Evolutionary conservation across 768 basidiomycete species (phyloP), one percentile per base, ranked within the genome.

Genomic region (Psilocybe cyanescens): DNA sequence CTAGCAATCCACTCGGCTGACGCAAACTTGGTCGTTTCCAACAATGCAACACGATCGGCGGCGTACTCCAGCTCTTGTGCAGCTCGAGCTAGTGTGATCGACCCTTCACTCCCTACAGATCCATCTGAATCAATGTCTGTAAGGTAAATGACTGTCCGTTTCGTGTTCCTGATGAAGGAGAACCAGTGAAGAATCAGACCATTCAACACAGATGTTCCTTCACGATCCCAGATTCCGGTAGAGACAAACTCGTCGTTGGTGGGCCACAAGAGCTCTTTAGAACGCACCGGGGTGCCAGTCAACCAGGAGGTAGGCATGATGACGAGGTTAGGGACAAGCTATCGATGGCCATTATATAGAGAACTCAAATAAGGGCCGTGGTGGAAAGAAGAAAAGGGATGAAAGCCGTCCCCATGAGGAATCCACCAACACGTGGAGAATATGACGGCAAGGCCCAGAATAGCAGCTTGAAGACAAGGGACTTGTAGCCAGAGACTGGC

Each of bases 161-260:
- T 51, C 46, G 52, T 56, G 11, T 58, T 29, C 45, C 50, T 24
- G 41, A 35, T 56, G 35, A 63, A 63, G 45, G 51, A 47, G 54
- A 63, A 58, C 62, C 62, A 63, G 7, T 61, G 55, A 12, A 63
- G 53, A 50, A 63, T n/a, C 3, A 63, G 37, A 12, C 57, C 62
- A 55, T 61, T 45, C 48, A 61, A 33, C 16, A 57, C 9, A 14
- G 53, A 64, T 24, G 60, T 65, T 57, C 60, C 63, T 55, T 60
- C 55, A 46, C 59, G 63, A 58, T 61, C 63, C 63, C 59, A 65
- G 17, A 29, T 37, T 24, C 44, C 55, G 9, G 54, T 31, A 39
- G n/a, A 47, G 45, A 58, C 39, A 29, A 45, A 14, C 35, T 63
- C 52, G 44, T 63, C 62, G 29, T 59, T 44, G 17, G 57, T 33